phyloP scores from a whole-genome alignment of 495 filamentous ascomycete species.

The Pyronema domesticum region DNA sequence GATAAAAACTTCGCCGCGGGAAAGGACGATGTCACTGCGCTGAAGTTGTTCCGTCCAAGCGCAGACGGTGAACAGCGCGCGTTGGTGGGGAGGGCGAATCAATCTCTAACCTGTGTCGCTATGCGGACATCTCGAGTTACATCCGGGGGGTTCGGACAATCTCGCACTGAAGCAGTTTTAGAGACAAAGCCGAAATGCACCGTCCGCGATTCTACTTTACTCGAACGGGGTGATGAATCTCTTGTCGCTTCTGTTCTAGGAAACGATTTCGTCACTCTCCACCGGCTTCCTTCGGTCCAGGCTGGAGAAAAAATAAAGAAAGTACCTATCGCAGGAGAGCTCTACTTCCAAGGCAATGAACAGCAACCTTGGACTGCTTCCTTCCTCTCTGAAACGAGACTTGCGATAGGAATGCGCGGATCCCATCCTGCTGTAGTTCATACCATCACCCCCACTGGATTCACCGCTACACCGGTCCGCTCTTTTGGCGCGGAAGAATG shows the following conservation, averaged over 20 bases:
- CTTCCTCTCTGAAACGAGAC: slow-evolving; percentile 9
- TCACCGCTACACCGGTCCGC: slow-evolving; percentile 1
- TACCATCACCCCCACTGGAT: slow-evolving; percentile 4
- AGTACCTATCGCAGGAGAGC: background rate
- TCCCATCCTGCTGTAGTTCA: slow-evolving; percentile 6
- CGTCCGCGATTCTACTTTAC: background rate
- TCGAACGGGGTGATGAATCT: background rate
- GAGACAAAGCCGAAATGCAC: background rate
- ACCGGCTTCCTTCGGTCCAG: slow-evolving; percentile 24
- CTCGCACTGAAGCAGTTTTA: background rate
- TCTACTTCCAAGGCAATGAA: background rate
- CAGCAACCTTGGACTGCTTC: slow-evolving; percentile 13
- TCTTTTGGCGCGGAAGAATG: slow-evolving; percentile 8
- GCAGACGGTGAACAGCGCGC: slow-evolving; percentile 25
- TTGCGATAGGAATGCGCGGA: slow-evolving; percentile 11
- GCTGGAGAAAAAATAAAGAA: slow-evolving; percentile 3
- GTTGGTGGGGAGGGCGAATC: slow-evolving; percentile 32
- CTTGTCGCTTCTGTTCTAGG: slow-evolving; percentile 32
- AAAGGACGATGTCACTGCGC: slow-evolving; percentile 43
- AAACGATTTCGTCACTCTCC: slow-evolving; percentile 32
- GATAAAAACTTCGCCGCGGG: slow-evolving; percentile 35
- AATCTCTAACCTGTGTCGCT: slow-evolving; percentile 25
- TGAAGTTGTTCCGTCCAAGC: slow-evolving; percentile 34
- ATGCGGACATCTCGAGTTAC: slow-evolving; percentile 7
- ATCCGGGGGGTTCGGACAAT: background rate